These are phyloP conservation scores for Rhodotorula toruloides DNA, from an alignment of 768 basidiomycete genomes.

Conservation along the genomic window DNA sequence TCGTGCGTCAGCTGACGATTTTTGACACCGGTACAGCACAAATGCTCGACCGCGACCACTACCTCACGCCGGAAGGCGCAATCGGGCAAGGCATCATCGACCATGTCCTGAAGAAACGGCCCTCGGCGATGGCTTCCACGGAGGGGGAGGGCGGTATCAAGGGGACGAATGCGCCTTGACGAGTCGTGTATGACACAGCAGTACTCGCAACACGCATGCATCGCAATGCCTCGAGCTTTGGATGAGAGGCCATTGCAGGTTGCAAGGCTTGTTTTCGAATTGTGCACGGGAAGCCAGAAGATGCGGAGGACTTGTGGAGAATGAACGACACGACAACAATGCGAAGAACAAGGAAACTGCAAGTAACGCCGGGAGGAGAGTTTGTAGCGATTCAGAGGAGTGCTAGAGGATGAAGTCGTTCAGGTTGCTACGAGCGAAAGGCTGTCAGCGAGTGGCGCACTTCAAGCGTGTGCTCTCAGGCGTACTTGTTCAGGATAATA, in stretches of 20 bases:
- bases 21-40: background rate
- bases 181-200: too few species aligned
- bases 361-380: background rate
- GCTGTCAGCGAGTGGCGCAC: too few species aligned
- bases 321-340: background rate
- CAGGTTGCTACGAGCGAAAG: too few species aligned
- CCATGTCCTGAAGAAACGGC: conserved; percentile 21
- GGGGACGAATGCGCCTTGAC: background rate
- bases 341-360: background rate
- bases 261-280: too few species aligned
- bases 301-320: background rate
- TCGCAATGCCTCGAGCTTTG: too few species aligned
- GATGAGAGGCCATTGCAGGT: too few species aligned
- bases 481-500: conserved; percentile 19
- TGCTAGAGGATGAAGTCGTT: too few species aligned
- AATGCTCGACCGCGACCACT: conserved; percentile 39
- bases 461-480: too few species aligned
- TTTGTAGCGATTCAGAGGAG: too few species aligned
- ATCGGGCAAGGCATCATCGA: conserved; percentile 38
- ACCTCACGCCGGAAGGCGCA: conserved; percentile 23
- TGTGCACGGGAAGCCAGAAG: background rate
- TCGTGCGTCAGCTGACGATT: too few species aligned
- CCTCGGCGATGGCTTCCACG: background rate
- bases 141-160: background rate
- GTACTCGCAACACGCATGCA: too few species aligned